Percentiles rank a stretch among this genome's conserved stretches.
Conservation (phyloP, 2,329 filamentous ascomycete species). For the Cladosporium velox region DNA sequence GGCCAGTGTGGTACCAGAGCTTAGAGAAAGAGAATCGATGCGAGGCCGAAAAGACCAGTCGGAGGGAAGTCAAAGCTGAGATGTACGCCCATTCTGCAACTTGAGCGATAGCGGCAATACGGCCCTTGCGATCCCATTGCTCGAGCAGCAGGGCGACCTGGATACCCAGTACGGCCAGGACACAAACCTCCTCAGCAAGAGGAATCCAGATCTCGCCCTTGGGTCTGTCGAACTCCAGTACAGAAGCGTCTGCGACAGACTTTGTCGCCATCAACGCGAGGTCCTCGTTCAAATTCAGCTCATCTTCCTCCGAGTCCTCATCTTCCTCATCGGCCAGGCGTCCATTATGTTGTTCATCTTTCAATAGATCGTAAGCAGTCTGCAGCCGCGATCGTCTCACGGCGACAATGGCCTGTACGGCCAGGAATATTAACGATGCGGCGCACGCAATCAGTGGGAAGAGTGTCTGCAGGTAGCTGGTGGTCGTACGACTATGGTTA, state of each 20-base stretch:
- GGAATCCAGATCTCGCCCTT: conserved; percentile 70
- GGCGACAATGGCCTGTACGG: conserved; percentile 58
- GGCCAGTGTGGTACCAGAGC: conserved; percentile 90
- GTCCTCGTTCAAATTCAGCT: conserved; percentile 59
- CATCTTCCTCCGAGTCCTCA: conserved; percentile 56
- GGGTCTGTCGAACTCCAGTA: conserved; percentile 74
- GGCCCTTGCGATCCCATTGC: conserved; percentile 57
- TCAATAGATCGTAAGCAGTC: conserved; percentile 60
- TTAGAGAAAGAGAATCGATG: conserved; percentile 67
- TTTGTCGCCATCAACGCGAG: conserved; percentile 58
- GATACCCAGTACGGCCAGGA: conserved; percentile 69
- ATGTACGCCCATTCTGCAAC: conserved; percentile 81
- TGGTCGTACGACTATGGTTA: conserved; percentile 1
- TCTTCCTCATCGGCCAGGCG: conserved; percentile 30
- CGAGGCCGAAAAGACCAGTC: conserved; percentile 64
- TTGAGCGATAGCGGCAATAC: conserved; percentile 63
- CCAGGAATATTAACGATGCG: conserved; percentile 69
- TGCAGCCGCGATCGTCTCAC: conserved; percentile 27
- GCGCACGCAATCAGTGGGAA: conserved; percentile 73
- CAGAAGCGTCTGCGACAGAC: conserved; percentile 51
- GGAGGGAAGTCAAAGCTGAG: conserved; percentile 68
- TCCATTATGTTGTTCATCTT: conserved; percentile 34
- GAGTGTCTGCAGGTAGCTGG: conserved; percentile 76
- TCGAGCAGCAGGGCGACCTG: conserved; percentile 66
- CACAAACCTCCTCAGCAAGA: conserved; percentile 71